phyloP scores from a whole-genome alignment of 1,139 yeast species.

The Lodderomyces metapsilosis region DNA sequence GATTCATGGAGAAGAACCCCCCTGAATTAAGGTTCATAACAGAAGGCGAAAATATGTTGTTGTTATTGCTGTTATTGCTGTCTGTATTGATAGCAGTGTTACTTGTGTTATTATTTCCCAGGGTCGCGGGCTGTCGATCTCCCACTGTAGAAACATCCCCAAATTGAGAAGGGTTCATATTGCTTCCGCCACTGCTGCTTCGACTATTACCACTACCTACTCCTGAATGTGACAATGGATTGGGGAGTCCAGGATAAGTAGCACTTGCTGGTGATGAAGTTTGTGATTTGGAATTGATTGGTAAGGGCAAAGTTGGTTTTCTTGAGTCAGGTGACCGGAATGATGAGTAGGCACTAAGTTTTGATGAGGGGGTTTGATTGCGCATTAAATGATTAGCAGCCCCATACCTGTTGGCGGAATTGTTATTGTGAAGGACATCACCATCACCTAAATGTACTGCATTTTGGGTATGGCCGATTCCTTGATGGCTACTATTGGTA shows the following conservation, averaged over 20 bases:
- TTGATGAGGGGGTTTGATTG: slow-evolving; percentile 11
- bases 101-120: background rate
- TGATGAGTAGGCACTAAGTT: slow-evolving; percentile 26
- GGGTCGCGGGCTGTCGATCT: background rate
- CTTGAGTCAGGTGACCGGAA: slow-evolving; percentile 39
- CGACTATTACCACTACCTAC: background rate
- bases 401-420: slow-evolving; percentile 11
- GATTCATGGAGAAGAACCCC: slow-evolving; percentile 8
- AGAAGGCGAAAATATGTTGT: background rate
- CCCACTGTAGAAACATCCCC: background rate
- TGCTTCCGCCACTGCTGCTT: slow-evolving; percentile 1
- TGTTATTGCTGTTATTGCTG: background rate
- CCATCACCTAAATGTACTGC: background rate
- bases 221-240: background rate
- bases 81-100: background rate
- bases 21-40: slow-evolving; percentile 1
- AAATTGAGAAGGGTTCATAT: background rate
- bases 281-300: slow-evolving; percentile 40
- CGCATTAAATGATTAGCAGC: slow-evolving; percentile 4
- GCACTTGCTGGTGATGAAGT: slow-evolving; percentile 46
- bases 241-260: slow-evolving; percentile 39
- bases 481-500: slow-evolving; percentile 1
- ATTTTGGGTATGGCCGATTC: background rate
- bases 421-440: background rate
- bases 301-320: slow-evolving; percentile 41